Evolutionary conservation across 169 alveolate genomes (phyloP).

Genomic region (Cryptosporidium baileyi): DNA sequence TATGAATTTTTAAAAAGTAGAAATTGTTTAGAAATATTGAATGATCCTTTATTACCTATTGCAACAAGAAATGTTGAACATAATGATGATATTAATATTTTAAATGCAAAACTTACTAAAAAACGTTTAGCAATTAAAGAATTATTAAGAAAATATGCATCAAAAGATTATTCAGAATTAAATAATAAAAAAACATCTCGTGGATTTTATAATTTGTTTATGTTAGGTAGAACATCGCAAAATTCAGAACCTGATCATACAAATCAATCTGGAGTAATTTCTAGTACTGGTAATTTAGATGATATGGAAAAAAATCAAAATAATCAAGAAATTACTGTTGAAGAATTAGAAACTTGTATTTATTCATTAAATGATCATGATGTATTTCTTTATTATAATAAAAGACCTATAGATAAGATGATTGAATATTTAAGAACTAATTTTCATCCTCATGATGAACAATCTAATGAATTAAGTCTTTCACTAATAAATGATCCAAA

Average conservation of each 20-base stretch:
- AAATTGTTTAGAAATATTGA: constrained; percentile 82
- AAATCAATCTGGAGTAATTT: constrained; percentile 26
- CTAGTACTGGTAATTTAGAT: constrained; percentile 51
- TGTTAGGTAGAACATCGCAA: constrained; percentile 13
- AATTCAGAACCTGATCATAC: not conserved
- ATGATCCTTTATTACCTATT: constrained; percentile 81
- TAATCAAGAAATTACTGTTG: constrained; percentile 78
- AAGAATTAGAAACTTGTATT: constrained; percentile 89
- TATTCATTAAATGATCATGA: constrained; percentile 89
- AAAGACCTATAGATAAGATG: constrained; percentile 57
- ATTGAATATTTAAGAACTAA: constrained; percentile 39
- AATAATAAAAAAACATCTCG: constrained; percentile 21
- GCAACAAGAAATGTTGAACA: constrained; percentile 84
- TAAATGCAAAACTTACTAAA: constrained; percentile 32
- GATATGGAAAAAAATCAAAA: constrained; percentile 63
- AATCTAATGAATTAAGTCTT: constrained; percentile 27
- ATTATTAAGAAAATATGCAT: constrained; percentile 26
- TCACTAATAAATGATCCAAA: constrained; percentile 19
- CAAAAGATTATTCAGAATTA: constrained; percentile 7
- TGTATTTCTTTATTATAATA: constrained; percentile 57
- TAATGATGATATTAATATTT: not conserved
- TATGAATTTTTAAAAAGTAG: constrained; percentile 79
- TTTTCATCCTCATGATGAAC: constrained; percentile 40
- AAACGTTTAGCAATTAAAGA: constrained; percentile 64
- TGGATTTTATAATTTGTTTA: constrained; percentile 6